Percentiles rank a stretch among this genome's conserved stretches.
Evolutionary conservation across 768 basidiomycete species (phyloP).

Genomic region (Trametes coccinea): DNA sequence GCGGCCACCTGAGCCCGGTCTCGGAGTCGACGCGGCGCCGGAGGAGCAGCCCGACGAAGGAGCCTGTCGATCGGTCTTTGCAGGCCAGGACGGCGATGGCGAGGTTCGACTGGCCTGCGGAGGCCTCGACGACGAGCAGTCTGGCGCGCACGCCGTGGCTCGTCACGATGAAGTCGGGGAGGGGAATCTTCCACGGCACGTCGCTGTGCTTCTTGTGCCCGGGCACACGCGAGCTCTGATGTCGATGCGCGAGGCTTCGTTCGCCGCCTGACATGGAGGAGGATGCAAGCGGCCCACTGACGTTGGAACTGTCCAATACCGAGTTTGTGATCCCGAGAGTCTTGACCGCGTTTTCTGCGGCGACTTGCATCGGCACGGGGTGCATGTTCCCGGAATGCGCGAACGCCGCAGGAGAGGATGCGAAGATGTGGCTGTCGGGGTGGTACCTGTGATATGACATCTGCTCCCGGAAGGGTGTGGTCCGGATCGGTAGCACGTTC

Average conservation of each 20-base stretch:
- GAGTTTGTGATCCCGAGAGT: background rate
- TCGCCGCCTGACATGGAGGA: too few relatives aligned
- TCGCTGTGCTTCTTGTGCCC: background rate
- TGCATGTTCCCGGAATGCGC: conserved; percentile 1
- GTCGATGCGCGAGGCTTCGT: too few relatives aligned
- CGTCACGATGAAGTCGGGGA: conserved; percentile 12
- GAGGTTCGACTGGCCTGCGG: background rate
- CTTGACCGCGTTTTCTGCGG: conserved; percentile 1
- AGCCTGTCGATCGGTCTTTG: conserved; percentile 5
- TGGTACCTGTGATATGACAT: conserved; percentile 12
- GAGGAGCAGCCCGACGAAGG: conserved; percentile 18
- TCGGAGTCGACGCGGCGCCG: conserved; percentile 2
- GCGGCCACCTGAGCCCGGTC: conserved; percentile 4
- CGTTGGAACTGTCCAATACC: background rate
- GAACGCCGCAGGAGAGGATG: conserved; percentile 16
- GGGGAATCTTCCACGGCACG: background rate
- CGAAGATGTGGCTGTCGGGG: conserved; percentile 16
- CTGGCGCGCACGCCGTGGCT: conserved; percentile 14
- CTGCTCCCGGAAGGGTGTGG: conserved; percentile 8
- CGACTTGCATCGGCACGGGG: conserved; percentile 3
- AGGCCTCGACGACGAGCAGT: conserved; percentile 12
- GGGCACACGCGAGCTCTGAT: background rate
- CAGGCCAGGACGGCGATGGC: conserved; percentile 15
- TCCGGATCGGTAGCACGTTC: conserved; percentile 7
- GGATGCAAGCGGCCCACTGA: background rate